phyloP scores from a whole-genome alignment of 169 alveolate species.

The Plasmodium ovale region DNA sequence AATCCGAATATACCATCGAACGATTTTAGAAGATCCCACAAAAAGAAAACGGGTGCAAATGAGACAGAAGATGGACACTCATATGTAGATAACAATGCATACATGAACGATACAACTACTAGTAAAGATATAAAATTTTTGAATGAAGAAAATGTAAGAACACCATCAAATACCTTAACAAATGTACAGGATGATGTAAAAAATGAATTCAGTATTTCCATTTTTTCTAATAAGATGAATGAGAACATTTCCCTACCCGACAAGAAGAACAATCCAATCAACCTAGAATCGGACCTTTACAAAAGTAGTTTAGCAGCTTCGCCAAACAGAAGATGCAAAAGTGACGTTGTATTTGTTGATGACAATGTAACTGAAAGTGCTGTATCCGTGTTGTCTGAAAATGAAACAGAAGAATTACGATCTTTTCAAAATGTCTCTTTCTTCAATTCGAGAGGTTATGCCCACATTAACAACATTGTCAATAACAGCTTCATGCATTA shows the following conservation, averaged over 20 bases:
- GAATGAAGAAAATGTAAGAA: conserved; percentile 21
- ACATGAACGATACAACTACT: not conserved
- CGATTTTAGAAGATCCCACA: conserved; percentile 33
- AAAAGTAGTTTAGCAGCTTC: not conserved
- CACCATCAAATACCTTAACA: not conserved
- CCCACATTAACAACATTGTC: conserved; percentile 32
- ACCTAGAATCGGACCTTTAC: not conserved
- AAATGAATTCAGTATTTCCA: not conserved
- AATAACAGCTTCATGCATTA: conserved; percentile 23
- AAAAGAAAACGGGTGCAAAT: conserved; percentile 2
- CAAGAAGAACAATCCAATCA: conserved; percentile 8
- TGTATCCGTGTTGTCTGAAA: conserved; percentile 26
- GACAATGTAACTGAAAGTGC: conserved; percentile 61
- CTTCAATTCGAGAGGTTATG: conserved; percentile 23
- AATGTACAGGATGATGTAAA: conserved; percentile 8
- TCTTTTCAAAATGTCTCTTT: conserved; percentile 52
- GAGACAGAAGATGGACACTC: not conserved
- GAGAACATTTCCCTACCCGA: conserved; percentile 5
- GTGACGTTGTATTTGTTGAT: conserved; percentile 24
- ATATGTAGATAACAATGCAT: not conserved
- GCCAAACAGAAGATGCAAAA: not conserved
- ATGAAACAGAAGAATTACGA: conserved; percentile 59
- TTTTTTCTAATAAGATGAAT: not conserved
- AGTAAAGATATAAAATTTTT: conserved; percentile 18
- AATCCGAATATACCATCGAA: conserved; percentile 9